These are phyloP conservation scores for Camellia sinensis DNA, from an alignment of 148 eudicot species.

Conservation along the genomic window DNA sequence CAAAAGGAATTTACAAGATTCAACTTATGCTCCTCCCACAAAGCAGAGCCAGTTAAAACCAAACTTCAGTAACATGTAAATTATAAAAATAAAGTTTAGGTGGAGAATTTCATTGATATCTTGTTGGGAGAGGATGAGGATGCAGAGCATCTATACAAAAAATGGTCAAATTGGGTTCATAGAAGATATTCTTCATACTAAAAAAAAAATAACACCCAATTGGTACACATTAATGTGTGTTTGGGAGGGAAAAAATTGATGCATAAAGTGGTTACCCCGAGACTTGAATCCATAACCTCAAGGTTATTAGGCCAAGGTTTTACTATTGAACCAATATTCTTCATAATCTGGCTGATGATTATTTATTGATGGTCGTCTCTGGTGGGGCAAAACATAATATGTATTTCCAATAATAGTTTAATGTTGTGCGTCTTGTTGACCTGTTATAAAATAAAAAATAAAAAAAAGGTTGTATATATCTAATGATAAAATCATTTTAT, in stretches of 20 bases:
- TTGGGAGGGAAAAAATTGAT: no score
- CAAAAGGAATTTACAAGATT: not conserved
- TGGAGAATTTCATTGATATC: not conserved
- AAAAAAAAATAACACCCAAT: no score
- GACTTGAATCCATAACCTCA: no score
- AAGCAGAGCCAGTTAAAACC: constrained; percentile 1
- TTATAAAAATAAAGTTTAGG: not conserved
- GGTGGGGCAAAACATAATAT: not conserved
- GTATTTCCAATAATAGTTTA: not conserved
- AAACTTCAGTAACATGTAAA: not conserved
- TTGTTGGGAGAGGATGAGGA: not conserved
- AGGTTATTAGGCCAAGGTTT: no score
- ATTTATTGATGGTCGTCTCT: not conserved
- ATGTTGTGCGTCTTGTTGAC: not conserved
- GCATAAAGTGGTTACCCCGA: no score
- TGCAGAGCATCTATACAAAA: constrained; percentile 1
- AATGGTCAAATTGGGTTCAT: not conserved
- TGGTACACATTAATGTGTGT: no score
- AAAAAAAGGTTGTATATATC: not conserved
- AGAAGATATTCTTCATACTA: not conserved
- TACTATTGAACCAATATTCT: no score
- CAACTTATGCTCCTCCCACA: not conserved
- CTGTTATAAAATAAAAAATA: not conserved
- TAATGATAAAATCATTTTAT: not conserved
- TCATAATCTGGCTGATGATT: not conserved